phyloP scores from a whole-genome alignment of 345 rosid genomes.

The Citrus medica region DNA sequence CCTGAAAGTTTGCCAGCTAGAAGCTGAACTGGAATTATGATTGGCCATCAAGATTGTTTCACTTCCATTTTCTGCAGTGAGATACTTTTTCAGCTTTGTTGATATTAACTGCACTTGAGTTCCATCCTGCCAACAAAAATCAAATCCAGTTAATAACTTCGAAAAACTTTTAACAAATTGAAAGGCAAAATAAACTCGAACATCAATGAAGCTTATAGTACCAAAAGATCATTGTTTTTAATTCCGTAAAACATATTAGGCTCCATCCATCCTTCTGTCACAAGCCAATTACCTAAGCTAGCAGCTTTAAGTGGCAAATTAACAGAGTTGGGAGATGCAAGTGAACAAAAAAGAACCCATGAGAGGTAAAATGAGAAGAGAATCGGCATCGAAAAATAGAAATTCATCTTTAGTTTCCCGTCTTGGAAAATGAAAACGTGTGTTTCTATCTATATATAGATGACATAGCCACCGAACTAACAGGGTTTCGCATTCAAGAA shows the following conservation, averaged over 20 bases:
- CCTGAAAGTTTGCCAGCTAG: constrained; percentile 38
- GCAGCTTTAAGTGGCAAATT: constrained; percentile 26
- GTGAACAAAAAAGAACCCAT: background rate
- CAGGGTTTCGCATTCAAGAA: background rate
- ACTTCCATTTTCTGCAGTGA: constrained; percentile 28
- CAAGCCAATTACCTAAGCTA: constrained; percentile 39
- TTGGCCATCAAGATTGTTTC: constrained; percentile 26
- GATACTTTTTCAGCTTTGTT: constrained; percentile 19
- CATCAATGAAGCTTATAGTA: background rate
- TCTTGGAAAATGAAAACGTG: background rate
- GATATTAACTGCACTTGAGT: constrained; percentile 34
- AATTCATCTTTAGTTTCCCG: background rate
- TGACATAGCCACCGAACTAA: background rate
- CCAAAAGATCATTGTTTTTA: constrained; percentile 37
- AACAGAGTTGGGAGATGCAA: background rate
- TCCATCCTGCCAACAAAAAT: constrained; percentile 32
- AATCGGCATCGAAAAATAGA: background rate
- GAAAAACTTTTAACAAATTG: background rate
- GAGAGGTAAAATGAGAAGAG: background rate
- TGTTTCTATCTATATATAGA: background rate
- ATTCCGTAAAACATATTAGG: constrained; percentile 28
- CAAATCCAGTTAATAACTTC: no score
- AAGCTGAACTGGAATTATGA: constrained; percentile 12
- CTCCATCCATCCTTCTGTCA: constrained; percentile 41
- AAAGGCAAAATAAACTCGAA: background rate